Conservation (phyloP, 139 green algal genomes). For the Chlamydomonas sphaeroides region DNA sequence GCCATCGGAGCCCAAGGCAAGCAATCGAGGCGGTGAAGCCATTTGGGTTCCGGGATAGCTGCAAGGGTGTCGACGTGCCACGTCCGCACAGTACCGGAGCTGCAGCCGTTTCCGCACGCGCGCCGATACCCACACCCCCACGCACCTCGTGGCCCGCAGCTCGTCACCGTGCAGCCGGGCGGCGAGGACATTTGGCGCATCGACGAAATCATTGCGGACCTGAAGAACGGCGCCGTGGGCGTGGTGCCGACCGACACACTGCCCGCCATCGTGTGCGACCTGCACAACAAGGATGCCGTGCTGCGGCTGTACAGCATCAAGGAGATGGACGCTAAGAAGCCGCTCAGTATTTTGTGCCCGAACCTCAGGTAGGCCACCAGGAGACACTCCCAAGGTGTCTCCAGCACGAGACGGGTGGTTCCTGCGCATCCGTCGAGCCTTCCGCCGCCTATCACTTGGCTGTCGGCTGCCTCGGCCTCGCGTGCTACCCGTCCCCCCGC, state of each 20-base stretch:
- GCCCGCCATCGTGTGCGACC: slow-evolving; percentile 85
- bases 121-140: no score
- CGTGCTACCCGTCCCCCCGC: no score
- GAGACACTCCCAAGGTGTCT: no score
- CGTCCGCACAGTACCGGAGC: no score
- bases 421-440: no score
- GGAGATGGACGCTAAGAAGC: slow-evolving; percentile 77
- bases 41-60: no score
- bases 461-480: no score
- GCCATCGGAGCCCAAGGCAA: not conserved
- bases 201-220: slow-evolving; percentile 52
- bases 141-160: slow-evolving; percentile 18
- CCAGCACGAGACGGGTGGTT: no score
- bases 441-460: no score
- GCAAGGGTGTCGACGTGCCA: no score
- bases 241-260: slow-evolving; percentile 91
- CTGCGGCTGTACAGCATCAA: slow-evolving; percentile 78
- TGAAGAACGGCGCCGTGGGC: slow-evolving; percentile 62
- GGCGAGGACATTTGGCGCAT: slow-evolving; percentile 82
- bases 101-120: no score
- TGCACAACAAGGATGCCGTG: slow-evolving; percentile 73
- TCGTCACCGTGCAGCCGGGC: slow-evolving; percentile 60
- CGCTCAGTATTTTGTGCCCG: slow-evolving; percentile 78
- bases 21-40: no score
- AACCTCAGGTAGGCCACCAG: slow-evolving; percentile 44